Percentiles rank a stretch among this genome's conserved stretches.
Conservation (phyloP, 225 moss, liverwort and hornwort species). For the Polytrichum formosum region DNA sequence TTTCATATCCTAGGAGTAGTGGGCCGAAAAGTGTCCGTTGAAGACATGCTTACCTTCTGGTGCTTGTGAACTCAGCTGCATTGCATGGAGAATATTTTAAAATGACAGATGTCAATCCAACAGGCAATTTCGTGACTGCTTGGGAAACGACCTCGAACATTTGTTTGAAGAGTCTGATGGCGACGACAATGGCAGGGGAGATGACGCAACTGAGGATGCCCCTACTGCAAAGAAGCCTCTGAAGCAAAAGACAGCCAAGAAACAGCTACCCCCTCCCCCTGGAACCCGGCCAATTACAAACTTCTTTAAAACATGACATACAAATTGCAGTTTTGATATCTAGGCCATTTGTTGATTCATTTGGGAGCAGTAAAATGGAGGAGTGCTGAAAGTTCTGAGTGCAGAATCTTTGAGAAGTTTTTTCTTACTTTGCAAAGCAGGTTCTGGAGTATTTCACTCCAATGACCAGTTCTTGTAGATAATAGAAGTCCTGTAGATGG, state of each 20-base stretch:
- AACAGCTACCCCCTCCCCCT: slow-evolving; percentile 40
- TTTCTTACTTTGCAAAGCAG: too few species aligned
- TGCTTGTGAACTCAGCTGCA: too few species aligned
- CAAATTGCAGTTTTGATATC: not conserved
- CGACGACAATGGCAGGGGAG: slow-evolving; percentile 21
- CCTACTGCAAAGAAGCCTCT: slow-evolving; percentile 20
- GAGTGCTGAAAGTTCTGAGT: too few species aligned
- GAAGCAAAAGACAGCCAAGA: slow-evolving; percentile 31
- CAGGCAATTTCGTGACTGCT: slow-evolving; percentile 63
- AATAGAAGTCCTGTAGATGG: too few species aligned
- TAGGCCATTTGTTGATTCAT: not conserved
- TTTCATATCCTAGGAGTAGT: too few species aligned
- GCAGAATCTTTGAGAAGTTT: too few species aligned
- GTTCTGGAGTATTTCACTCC: too few species aligned
- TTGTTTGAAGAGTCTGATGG: slow-evolving; percentile 31
- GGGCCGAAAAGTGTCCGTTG: too few species aligned
- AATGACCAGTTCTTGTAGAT: too few species aligned
- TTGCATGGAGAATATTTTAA: too few species aligned
- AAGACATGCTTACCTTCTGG: too few species aligned
- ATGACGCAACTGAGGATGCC: slow-evolving; percentile 21
- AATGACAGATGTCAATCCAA: not conserved
- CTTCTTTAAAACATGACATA: slow-evolving; percentile 45
- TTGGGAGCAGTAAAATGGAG: too few species aligned
- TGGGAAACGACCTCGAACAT: slow-evolving; percentile 44
- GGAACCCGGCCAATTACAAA: slow-evolving; percentile 59